Base-by-base conservation (phyloP, 1,284 basidiomycete species). In the Melampsora medusae region DNA sequence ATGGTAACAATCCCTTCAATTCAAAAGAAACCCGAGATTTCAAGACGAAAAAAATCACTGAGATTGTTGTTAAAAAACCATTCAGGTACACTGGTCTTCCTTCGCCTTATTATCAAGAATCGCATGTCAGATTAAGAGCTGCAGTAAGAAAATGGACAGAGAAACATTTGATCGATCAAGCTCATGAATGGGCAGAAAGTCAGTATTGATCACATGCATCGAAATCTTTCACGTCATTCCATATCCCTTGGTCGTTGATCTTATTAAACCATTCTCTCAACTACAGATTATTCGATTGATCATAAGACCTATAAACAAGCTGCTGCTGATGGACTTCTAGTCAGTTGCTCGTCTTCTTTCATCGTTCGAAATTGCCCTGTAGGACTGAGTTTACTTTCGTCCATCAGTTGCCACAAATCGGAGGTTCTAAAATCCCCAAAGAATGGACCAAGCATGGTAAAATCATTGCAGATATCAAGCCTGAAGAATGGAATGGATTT, bases 41-140 rank as follows among this genome's bases (percentile, higher is more conserved):
- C 33, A 22, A 28, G 19, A 59, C 48, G 38, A 31, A 38, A 64
- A 31, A 31, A 14, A 16, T 14, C 10, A 46, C 14, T 38, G 12
- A 38, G 38, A 46, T 14, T 10, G 14, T 16, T 12, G 4, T 17
- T 10, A 2, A 22, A 59, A 31, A 31, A 16, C 42, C 19, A 7
- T 35, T 46, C 33, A 76, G 73, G 73, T 76, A 76, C 48, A 64
- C 38, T 77, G 79, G 77, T 25, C 66, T 80, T 0, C 80, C 80
- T 14, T 69, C 73, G 28, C 73, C 73, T 42, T 76, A 76, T 25
- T 76, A 69, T 61, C 68, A 76, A 22, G 67, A 68, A 14, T 76
- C 73, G 0, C 73, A 76, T 65, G 31, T 68, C 66, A 61, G 46
- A 53, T 42, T 76, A 6, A 50, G 73, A 53, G 56, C 68, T 25